phyloP scores from a whole-genome alignment of 805 yeast species.

The Pichia cephalocereana region DNA sequence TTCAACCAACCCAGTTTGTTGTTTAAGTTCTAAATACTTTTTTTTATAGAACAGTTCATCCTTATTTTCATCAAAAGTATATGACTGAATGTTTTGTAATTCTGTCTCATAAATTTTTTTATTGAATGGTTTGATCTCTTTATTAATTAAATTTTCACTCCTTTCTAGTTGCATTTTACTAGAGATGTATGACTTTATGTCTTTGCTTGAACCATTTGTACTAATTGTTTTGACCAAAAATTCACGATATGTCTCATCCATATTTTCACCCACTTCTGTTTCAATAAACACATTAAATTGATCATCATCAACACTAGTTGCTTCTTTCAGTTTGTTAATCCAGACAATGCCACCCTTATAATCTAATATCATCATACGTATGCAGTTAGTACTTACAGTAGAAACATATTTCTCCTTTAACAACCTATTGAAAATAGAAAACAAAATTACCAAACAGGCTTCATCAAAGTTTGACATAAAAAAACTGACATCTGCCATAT shows the following conservation, averaged over 20 bases:
- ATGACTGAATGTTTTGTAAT: constrained; percentile 39
- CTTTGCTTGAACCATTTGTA: neutral
- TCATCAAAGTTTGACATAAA: neutral
- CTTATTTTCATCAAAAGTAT: constrained; percentile 42
- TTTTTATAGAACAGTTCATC: neutral
- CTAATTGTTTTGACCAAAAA: neutral
- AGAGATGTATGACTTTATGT: neutral
- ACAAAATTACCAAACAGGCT: neutral
- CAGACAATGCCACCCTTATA: neutral
- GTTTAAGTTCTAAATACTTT: neutral
- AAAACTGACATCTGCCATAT: neutral
- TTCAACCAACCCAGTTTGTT: neutral
- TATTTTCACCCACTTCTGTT: neutral
- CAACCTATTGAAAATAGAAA: neutral
- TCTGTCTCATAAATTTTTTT: constrained; percentile 35
- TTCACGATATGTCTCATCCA: neutral
- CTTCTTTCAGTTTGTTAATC: neutral
- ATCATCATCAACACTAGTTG: neutral
- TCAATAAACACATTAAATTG: neutral
- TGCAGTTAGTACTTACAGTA: neutral
- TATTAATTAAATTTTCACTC: constrained; percentile 5
- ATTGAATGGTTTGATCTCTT: constrained; percentile 28
- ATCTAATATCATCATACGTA: neutral
- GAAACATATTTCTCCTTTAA: neutral
- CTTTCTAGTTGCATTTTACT: neutral